Base-by-base conservation (phyloP, 139 green algal genomes). In the Coelastrella sp. region DNA sequence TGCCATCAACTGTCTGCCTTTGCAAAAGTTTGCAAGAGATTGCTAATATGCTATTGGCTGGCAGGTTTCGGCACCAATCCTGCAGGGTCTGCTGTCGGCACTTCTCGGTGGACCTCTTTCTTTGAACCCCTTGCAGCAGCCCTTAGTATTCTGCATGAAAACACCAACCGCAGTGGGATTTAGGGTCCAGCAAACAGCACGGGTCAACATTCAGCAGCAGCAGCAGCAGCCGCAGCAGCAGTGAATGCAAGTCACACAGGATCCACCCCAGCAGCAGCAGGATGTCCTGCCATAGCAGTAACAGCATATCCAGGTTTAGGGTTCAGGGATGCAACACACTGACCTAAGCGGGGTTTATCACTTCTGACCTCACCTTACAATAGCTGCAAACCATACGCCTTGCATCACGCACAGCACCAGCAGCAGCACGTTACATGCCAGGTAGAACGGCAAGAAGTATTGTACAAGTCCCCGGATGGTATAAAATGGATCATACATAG, bases 341-440 rank as follows among this genome's bases (percentile, higher is more conserved):
- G n/a, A n/a, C n/a, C n/a, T n/a, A n/a, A n/a, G n/a, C n/a, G n/a
- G n/a, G n/a, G n/a, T n/a, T n/a, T n/a, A n/a, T n/a, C n/a, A n/a
- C n/a, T n/a, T n/a, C n/a, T n/a, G n/a, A n/a, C n/a, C 91, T 73
- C 84, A 93, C 91, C 85, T 85, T 8, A 92, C 0, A 3, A 92
- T 80, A 3, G 89, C 86, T 0, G 0, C 56, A 17, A 94, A 92
- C 92, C 92, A 94, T 3, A 86, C 65, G 11, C 64, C 77, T 71
- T 94, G 92, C 89, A 94, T 92, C 3, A 47, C 86, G 57, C 81
- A 83, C 65, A 94, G 82, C 85, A 83, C 71, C 76, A 83, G 6
- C 89, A 94, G 75, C 89, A 94, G 82, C 16, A 32, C 81, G 61
- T 90, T 91, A n/a, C 87, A 64, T 2, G 17, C 61, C 5, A 84